These are phyloP conservation scores for Penicillium sclerotigenum DNA, from an alignment of 2,329 filamentous ascomycete species.

Conservation along the genomic window DNA sequence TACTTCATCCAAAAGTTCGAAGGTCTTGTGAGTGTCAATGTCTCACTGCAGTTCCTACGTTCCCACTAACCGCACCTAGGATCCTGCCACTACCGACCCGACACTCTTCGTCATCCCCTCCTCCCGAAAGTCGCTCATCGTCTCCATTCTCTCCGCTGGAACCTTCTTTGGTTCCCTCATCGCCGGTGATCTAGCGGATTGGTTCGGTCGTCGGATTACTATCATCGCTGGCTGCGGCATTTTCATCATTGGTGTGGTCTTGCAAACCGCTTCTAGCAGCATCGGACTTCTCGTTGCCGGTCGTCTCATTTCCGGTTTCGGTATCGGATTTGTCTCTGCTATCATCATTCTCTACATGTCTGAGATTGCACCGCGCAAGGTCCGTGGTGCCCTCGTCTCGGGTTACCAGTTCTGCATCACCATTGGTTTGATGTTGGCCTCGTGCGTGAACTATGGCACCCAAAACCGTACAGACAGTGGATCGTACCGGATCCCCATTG, in stretches of 20 bases:
- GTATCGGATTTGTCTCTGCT: constrained; percentile 77
- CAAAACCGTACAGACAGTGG: constrained; percentile 60
- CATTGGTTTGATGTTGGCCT: constrained; percentile 71
- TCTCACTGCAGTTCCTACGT: neutral
- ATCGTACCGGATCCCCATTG: constrained; percentile 78
- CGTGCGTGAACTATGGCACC: constrained; percentile 70
- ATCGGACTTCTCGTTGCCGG: constrained; percentile 66
- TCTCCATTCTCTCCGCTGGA: constrained; percentile 72
- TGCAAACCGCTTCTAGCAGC: constrained; percentile 59
- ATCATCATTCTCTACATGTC: constrained; percentile 86
- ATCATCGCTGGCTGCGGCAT: constrained; percentile 68
- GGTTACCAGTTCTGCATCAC: constrained; percentile 84
- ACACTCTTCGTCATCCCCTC: constrained; percentile 46
- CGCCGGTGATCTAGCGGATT: constrained; percentile 73
- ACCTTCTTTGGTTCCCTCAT: constrained; percentile 78
- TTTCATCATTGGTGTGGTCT: constrained; percentile 65
- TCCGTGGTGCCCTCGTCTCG: constrained; percentile 74
- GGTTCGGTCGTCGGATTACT: constrained; percentile 62
- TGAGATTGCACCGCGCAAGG: constrained; percentile 70
- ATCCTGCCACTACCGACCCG: constrained; percentile 27
- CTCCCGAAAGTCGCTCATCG: constrained; percentile 59
- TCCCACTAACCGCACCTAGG: constrained; percentile 8
- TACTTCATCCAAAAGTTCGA: constrained; percentile 47
- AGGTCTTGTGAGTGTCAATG: constrained; percentile 27
- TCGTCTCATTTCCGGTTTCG: constrained; percentile 71